Evolutionary conservation across 352 stramenopile genomes (phyloP), one percentile per base, ranked within the genome.

Genomic region (Phytophthora chlamydospora): DNA sequence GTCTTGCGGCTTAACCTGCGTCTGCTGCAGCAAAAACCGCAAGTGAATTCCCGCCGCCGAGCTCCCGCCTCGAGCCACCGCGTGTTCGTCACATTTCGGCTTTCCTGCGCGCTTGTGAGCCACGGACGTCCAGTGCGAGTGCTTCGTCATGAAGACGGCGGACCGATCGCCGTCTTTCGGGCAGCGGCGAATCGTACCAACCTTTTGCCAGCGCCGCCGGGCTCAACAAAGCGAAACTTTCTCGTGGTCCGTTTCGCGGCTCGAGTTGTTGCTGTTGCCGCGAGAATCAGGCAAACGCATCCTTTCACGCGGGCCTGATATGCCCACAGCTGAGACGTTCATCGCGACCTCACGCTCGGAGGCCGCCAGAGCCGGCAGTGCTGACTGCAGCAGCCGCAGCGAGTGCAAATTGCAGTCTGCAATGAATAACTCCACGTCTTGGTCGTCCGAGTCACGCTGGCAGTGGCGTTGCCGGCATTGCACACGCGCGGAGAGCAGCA

Each of bases 281-380:
- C 41, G 6, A 48, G 47, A 60, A 66, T 60, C 57, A 65, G 39
- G 57, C 32, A 31, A 32, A 56, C 45, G 45, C 58, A 66, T 66
- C 49, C 27, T 60, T 53, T 45, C 43, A 62, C 19, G n/a, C 36
- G 29, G 36, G 49, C 58, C 58, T 66, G 48, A 60, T 60, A 63
- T 53, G 24, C 40, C 32, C 41, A 27, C 46, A 55, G 53, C 53
- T 61, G 53, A n/a, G n/a, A n/a, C 42, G 57, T 38, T 46, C 41
- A 19, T 35, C 47, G 33, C 43, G 42, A 49, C 34, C 34, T 24
- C 45, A 38, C 55, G 13, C 13, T 56, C 45, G 34, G 13, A 27
- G 31, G 21, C 40, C 40, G 38, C 42, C 34, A 52, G 9, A 14
- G 13, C 29, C 6, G 7, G n/a, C 39, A n/a, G 7, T 14, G 24